Evolutionary conservation across 371 early-diverging fungal species (phyloP), one percentile per base, ranked within the genome.

Genomic region (Mortierella sp.): DNA sequence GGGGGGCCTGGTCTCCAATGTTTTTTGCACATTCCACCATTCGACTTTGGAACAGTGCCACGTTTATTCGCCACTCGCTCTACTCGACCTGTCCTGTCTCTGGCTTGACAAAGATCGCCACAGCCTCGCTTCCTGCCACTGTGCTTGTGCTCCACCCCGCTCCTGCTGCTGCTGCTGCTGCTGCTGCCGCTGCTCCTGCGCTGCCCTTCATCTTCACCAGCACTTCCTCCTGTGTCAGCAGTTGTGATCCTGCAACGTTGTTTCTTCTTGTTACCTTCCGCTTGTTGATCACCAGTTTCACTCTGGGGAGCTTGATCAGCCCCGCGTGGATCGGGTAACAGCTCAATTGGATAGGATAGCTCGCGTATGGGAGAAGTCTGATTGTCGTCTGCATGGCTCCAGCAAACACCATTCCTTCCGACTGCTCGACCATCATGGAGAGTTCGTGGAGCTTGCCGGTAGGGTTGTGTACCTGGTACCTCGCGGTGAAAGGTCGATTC

Each of bases 401-500:
- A 17, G 88, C 81, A 70, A 88, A 91, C 1, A 90, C 90, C 80
- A 91, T 91, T 34, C 86, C 88, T 12, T 92, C 93, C 24, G 89
- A 83, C 0, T 87, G 67, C 52, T 91, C 92, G n/a, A 91, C 82
- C 0, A 83, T 70, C 34, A 84, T 81, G 12, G 79, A 67, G 48
- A 90, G 81, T 37, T 91, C 90, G 10, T 83, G 80, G 8, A 88
- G 40, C 17, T 77, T 77, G 16, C 82, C 63, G 1, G 90, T 85
- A 0, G 89, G 83, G 56, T 92, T 92, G 56, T 89, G 76, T n/a
- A 92, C 57, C 17, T 69, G 72, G 70, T 89, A 89, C 6, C 81
- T 62, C 21, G 89, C 62, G 0, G 88, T 85, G 67, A 91, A 87
- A 0, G 89, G 90, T 34, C 78, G 80, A 7, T 86, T 87, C 10